These are phyloP conservation scores for Hyphopichia wangnamkhiaoensis DNA, from an alignment of 1,139 yeast species.

Conservation along the genomic window DNA sequence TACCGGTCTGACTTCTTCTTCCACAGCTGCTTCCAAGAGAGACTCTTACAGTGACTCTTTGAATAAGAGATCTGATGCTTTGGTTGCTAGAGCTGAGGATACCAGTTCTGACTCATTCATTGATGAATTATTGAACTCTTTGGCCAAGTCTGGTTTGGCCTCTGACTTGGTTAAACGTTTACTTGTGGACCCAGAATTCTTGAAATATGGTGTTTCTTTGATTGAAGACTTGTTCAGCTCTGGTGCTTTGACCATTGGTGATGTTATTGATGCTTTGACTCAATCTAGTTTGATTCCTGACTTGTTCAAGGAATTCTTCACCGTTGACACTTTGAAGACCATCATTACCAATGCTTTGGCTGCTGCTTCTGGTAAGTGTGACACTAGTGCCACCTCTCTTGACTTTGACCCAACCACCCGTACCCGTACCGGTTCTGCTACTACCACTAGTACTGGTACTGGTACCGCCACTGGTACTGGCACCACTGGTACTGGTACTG, in stretches of 20 bases:
- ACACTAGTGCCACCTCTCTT: constrained; percentile 30
- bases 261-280: constrained; percentile 30
- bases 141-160: constrained; percentile 48
- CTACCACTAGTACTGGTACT: constrained; percentile 16
- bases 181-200: constrained; percentile 42
- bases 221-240: constrained; percentile 31
- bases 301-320: constrained; percentile 42
- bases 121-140: constrained; percentile 41
- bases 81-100: constrained; percentile 6
- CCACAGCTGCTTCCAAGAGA: constrained; percentile 5
- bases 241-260: constrained; percentile 30
- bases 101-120: constrained; percentile 3
- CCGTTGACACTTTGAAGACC: constrained; percentile 39
- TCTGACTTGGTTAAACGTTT: constrained; percentile 41
- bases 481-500: constrained; percentile 14
- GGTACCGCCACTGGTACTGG: constrained; percentile 16
- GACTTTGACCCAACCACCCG: constrained; percentile 11
- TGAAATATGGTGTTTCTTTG: constrained; percentile 43
- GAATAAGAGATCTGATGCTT: constrained; percentile 12
- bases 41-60: no score
- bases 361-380: constrained; percentile 47
- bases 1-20: constrained; percentile 28
- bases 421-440: constrained; percentile 15
- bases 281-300: constrained; percentile 44
- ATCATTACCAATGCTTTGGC: constrained; percentile 47